phyloP scores from a whole-genome alignment of 2,329 filamentous ascomycete genomes.

The Helotiales sp. region DNA sequence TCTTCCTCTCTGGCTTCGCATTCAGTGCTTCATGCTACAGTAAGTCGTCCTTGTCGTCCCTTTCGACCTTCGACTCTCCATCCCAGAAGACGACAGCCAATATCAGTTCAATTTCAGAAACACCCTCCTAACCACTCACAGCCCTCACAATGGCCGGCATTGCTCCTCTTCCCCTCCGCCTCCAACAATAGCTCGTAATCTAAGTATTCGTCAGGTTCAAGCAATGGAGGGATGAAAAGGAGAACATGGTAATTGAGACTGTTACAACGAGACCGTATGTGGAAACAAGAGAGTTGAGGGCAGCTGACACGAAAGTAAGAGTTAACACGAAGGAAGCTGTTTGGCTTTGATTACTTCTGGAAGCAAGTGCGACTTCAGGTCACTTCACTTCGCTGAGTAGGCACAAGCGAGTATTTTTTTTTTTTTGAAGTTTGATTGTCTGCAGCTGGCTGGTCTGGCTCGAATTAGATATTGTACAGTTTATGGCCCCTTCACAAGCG shows the following conservation, averaged over 20 bases:
- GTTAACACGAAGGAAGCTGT: too few species aligned
- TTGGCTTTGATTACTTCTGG: not conserved
- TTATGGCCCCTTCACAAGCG: slow-evolving; percentile 14
- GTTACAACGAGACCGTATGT: too few species aligned
- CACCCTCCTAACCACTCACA: not conserved
- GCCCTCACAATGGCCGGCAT: not conserved
- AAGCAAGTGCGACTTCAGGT: not conserved
- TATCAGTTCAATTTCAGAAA: not conserved
- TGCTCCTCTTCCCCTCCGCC: not conserved
- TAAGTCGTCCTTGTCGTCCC: too few species aligned
- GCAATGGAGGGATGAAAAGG: too few species aligned
- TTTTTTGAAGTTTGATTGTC: slow-evolving; percentile 33
- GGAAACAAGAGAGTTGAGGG: too few species aligned
- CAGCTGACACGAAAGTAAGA: too few species aligned
- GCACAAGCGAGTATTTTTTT: too few species aligned
- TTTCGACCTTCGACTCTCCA: too few species aligned
- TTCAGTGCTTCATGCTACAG: not conserved
- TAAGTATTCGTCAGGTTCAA: too few species aligned
- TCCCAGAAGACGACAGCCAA: too few species aligned
- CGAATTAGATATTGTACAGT: slow-evolving; percentile 44
- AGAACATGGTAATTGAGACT: too few species aligned
- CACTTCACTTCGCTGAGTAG: not conserved
- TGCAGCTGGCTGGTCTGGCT: slow-evolving; percentile 40
- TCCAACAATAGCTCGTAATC: not conserved
- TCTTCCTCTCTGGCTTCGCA: not conserved